Base-by-base conservation (phyloP, 1,139 yeast genomes). In the Geotrichum cucujoidarum region DNA sequence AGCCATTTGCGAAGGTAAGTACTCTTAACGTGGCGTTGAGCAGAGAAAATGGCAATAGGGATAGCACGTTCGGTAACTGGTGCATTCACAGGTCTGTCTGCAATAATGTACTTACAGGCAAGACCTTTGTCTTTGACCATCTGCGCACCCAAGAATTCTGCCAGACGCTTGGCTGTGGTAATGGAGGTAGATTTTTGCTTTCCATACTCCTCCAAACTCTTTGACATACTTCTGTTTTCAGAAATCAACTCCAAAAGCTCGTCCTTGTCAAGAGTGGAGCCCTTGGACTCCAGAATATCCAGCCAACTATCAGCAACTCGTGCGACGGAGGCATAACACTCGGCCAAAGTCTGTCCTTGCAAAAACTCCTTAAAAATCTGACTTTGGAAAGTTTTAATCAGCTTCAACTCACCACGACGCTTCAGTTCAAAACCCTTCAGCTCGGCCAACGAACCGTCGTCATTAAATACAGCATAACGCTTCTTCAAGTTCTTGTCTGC, bases 91-190 rank as follows among this genome's bases (percentile, higher is more conserved):
- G 99, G 98, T 57, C 79, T 81, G 40, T 82, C 80, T 55, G 97
- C 83, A 55, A 94, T 90, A 67, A 94, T 83, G 67, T 89, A 94
- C 63, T 89, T 89, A 67, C 97, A 92, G 1, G 95, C 96, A 54
- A 94, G 77, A 55, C 98, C 98, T 49, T 92, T 90, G 68, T 90
- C 97, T 59, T 88, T 89, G 8, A 89, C 95, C 96, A 92, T 92
- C 58, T 88, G 96, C 54, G 84, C 90, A n/a, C 98, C 98, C 57
- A 94, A 73, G 61, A 94, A 92, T 59, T 92, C 97, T 50, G 97
- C 97, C 45, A 94, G 72, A 57, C 99, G 76, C 57, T 76, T 80
- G 1, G 98, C 98, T 1, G 98, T 92, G 1, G 97, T 89, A 56
- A 94, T 92, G 0, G 97, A 88, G 0, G 97, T 89, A 0, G 97